These are phyloP conservation scores for Backusella australiensis DNA, from an alignment of 192 early-diverging fungal genomes.

Conservation along the genomic window DNA sequence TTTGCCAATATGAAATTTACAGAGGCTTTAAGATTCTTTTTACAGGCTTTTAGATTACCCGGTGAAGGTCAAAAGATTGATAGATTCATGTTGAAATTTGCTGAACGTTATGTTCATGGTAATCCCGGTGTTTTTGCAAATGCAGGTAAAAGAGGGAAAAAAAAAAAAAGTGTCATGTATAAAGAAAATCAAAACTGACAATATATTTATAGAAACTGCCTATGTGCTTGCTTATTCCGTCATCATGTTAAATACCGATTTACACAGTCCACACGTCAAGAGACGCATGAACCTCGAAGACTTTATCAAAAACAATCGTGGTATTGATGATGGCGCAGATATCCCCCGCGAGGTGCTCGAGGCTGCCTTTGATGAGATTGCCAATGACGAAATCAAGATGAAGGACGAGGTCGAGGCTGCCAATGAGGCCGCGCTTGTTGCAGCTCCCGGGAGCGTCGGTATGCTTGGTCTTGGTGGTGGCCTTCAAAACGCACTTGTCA, in stretches of 20 bases:
- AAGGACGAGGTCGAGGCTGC: slow-evolving; percentile 82
- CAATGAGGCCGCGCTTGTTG: slow-evolving; percentile 48
- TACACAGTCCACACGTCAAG: slow-evolving; percentile 84
- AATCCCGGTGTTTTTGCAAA: slow-evolving; percentile 83
- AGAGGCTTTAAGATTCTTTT: slow-evolving; percentile 75
- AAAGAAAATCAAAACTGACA: not conserved
- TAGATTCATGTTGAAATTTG: slow-evolving; percentile 97
- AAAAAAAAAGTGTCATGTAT: too few species aligned
- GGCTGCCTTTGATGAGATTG: slow-evolving; percentile 81
- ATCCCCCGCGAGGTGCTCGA: slow-evolving; percentile 71
- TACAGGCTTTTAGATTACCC: slow-evolving; percentile 89
- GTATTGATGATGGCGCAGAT: slow-evolving; percentile 86
- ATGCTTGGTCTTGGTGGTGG: slow-evolving; percentile 37
- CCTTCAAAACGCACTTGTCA: slow-evolving; percentile 40
- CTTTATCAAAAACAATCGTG: slow-evolving; percentile 91
- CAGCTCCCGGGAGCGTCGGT: slow-evolving; percentile 43
- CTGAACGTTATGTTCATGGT: slow-evolving; percentile 84
- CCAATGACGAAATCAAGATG: slow-evolving; percentile 85
- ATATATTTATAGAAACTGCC: slow-evolving; percentile 61
- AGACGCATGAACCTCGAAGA: slow-evolving; percentile 82
- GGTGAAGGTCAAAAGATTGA: slow-evolving; percentile 97
- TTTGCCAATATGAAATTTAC: slow-evolving; percentile 74
- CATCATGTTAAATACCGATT: slow-evolving; percentile 94
- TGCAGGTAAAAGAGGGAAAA: slow-evolving; percentile 43
- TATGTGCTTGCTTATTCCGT: slow-evolving; percentile 93